phyloP scores from a whole-genome alignment of 352 stramenopile genomes.

The Phytophthora cactorum region DNA sequence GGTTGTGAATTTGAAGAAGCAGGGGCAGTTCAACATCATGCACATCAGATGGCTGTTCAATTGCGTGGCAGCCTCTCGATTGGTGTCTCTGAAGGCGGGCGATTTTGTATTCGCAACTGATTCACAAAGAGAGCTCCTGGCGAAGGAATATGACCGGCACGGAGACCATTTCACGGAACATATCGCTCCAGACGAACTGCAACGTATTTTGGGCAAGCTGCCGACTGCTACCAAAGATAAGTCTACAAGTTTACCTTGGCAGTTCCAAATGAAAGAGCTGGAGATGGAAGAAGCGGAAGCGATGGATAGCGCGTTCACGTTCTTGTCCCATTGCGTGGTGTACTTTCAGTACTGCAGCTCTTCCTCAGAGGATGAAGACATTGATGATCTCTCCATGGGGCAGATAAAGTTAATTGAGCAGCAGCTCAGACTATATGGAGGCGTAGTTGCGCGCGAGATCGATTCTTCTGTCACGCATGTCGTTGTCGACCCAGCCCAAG shows the following conservation, averaged over 20 bases:
- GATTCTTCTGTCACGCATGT: slow-evolving; percentile 70
- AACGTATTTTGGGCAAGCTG: slow-evolving; percentile 56
- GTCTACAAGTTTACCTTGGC: slow-evolving; percentile 43
- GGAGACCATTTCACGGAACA: slow-evolving; percentile 80
- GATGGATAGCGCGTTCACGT: slow-evolving; percentile 74
- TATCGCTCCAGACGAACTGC: slow-evolving; percentile 53
- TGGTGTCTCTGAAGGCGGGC: slow-evolving; percentile 50
- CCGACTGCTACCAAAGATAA: slow-evolving; percentile 4
- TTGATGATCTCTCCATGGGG: slow-evolving; percentile 28
- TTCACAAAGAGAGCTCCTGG: slow-evolving; percentile 51
- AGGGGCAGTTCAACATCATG: slow-evolving; percentile 80
- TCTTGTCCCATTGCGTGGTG: slow-evolving; percentile 75
- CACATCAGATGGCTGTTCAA: slow-evolving; percentile 65
- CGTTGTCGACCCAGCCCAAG: slow-evolving; percentile 36
- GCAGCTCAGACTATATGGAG: slow-evolving; percentile 66
- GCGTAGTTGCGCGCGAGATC: slow-evolving; percentile 42
- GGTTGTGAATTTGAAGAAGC: slow-evolving; percentile 81
- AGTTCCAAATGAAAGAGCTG: slow-evolving; percentile 47
- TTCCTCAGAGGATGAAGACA: slow-evolving; percentile 10
- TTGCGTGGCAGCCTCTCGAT: slow-evolving; percentile 43
- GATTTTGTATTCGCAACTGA: slow-evolving; percentile 83
- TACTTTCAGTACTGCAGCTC: slow-evolving; percentile 46
- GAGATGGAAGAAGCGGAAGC: slow-evolving; percentile 68
- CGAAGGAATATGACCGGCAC: slow-evolving; percentile 75
- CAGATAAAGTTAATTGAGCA: slow-evolving; percentile 65